These are phyloP conservation scores for Pleurotus ostreatus DNA, from an alignment of 768 basidiomycete species.

Conservation along the genomic window DNA sequence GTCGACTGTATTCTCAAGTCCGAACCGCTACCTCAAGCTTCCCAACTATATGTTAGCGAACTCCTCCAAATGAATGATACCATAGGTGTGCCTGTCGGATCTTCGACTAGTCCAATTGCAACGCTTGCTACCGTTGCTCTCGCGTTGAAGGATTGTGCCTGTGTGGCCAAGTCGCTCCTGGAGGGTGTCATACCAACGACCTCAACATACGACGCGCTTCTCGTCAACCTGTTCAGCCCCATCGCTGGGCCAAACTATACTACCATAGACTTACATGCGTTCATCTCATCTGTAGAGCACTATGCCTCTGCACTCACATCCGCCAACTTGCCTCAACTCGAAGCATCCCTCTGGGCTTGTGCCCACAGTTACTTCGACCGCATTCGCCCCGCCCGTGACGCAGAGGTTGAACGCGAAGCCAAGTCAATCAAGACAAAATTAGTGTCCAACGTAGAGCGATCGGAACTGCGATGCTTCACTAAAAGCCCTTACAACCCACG, in stretches of 20 bases:
- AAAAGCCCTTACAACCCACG: slow-evolving; percentile 10
- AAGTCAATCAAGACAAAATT: slow-evolving; percentile 32
- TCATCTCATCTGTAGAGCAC: slow-evolving; percentile 15
- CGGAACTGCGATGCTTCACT: slow-evolving; percentile 45
- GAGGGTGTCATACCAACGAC: slow-evolving; percentile 12
- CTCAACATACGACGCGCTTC: slow-evolving; percentile 24
- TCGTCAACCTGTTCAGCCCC: slow-evolving; percentile 16
- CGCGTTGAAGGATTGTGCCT: not conserved
- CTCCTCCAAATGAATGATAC: not conserved
- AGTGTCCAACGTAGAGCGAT: slow-evolving; percentile 45
- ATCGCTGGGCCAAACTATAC: slow-evolving; percentile 8
- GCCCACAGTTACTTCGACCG: slow-evolving; percentile 43
- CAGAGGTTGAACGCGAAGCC: slow-evolving; percentile 19
- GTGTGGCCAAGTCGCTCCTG: not conserved
- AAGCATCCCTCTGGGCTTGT: slow-evolving; percentile 51
- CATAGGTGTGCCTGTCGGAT: not conserved
- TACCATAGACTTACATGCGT: slow-evolving; percentile 6
- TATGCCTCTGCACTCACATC: slow-evolving; percentile 27
- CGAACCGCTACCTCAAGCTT: not conserved
- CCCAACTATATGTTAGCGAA: not conserved
- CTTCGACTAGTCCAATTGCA: not conserved
- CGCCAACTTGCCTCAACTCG: slow-evolving; percentile 33
- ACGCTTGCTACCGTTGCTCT: not conserved
- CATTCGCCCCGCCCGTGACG: slow-evolving; percentile 11
- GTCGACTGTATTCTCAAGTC: not conserved